A percentile compares a stretch with the other conserved stretches of the same genome.
Evolutionary conservation across 345 rosid species (phyloP).

Genomic region (Gossypium rotundifolium): DNA sequence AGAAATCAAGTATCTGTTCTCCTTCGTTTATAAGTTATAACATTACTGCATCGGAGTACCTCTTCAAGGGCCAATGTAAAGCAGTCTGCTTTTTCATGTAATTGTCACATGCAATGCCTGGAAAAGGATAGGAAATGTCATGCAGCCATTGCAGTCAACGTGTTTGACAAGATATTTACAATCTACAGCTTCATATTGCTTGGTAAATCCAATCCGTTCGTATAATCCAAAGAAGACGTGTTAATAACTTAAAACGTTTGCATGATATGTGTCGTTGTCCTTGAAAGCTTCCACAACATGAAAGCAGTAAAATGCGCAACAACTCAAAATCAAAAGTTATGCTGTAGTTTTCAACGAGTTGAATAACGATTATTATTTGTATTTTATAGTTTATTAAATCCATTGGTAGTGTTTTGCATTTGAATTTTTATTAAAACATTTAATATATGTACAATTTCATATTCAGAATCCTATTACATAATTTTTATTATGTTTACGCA

Average conservation of each 20-base stretch:
- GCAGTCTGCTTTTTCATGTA: neutral
- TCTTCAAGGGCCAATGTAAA: neutral
- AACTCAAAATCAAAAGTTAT: neutral
- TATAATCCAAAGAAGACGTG: neutral
- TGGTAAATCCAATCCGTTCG: neutral
- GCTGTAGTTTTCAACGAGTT: neutral
- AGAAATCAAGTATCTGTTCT: no score
- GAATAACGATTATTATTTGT: neutral
- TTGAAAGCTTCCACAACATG: neutral
- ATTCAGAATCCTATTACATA: neutral
- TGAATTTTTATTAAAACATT: no score
- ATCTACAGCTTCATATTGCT: neutral
- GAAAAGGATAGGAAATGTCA: neutral
- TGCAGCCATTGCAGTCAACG: neutral
- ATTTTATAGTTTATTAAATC: neutral
- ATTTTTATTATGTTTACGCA: no score
- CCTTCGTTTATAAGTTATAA: neutral
- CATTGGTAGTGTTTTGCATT: no score
- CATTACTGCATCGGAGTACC: neutral
- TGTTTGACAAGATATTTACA: neutral
- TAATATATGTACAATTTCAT: neutral
- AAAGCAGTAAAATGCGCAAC: neutral
- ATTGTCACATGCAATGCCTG: neutral
- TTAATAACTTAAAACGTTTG: neutral
- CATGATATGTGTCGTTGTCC: neutral